Evolutionary conservation across 2,329 filamentous ascomycete genomes (phyloP).

Genomic region (Byssothecium circinans): DNA sequence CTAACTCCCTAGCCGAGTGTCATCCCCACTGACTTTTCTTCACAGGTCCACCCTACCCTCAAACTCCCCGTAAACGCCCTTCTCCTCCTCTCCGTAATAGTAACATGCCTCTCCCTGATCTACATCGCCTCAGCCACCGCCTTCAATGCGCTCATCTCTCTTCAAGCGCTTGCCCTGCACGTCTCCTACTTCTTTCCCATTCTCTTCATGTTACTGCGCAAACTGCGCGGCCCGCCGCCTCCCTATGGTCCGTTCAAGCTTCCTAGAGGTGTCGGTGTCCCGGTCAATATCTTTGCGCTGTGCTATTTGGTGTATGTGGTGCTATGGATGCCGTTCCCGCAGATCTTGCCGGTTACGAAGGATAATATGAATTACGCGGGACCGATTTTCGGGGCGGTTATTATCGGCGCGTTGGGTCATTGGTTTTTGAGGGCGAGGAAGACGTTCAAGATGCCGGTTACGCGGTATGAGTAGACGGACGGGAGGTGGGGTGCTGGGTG

Average conservation of each 20-base stretch:
- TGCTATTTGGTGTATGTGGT: slow-evolving; percentile 29
- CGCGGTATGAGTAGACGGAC: slow-evolving; percentile 18
- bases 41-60: slow-evolving; percentile 30
- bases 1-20: background rate
- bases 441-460: slow-evolving; percentile 27
- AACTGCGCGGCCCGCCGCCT: slow-evolving; percentile 20
- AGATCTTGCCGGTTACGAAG: slow-evolving; percentile 27
- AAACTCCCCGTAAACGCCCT: slow-evolving; percentile 30
- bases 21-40: background rate
- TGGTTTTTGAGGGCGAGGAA: slow-evolving; percentile 23
- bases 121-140: slow-evolving; percentile 41
- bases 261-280: slow-evolving; percentile 25
- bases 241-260: slow-evolving; percentile 33
- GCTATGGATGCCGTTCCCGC: slow-evolving; percentile 36
- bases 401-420: slow-evolving; percentile 24
- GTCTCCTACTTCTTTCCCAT: slow-evolving; percentile 38
- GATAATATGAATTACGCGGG: slow-evolving; percentile 38
- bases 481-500: too few species aligned
- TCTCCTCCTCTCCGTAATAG: slow-evolving; percentile 23
- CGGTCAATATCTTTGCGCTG: slow-evolving; percentile 29
- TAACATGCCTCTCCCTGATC: slow-evolving; percentile 39
- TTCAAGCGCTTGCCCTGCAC: slow-evolving; percentile 35
- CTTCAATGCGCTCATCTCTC: slow-evolving; percentile 36
- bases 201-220: slow-evolving; percentile 28
- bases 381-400: slow-evolving; percentile 29